Evolutionary conservation across 345 rosid genomes (phyloP), one percentile per base, ranked within the genome.

Genomic region (Gossypium australe): DNA sequence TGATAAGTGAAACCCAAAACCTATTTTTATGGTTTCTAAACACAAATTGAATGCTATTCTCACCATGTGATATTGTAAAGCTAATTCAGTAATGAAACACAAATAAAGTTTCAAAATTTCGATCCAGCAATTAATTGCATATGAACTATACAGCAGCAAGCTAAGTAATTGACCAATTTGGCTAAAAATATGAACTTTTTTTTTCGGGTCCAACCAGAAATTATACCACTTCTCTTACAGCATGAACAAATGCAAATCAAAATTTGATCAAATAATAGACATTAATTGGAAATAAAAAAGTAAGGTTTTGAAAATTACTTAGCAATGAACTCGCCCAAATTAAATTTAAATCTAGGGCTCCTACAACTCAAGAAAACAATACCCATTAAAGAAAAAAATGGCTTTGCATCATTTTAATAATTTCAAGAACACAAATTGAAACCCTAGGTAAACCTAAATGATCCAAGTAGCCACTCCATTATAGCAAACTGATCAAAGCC

Each of bases 231-330:
- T 22, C 10, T 1, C 38, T 44, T 41, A 55, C 43, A 22, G 16
- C 75, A 22, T 72, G 75, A 56, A 14, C 49, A 22, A 59, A 72
- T 44, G 65, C 14, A 7, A 41, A 20, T 55, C 34, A 57, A 71
- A 71, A 55, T 71, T 57, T 55, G 7, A 18, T 71, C 10, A 56
- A 11, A 18, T 1, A 56, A 57, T 58, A 20, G 11, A 56, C 41
- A 59, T 7, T 44, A 72, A 61, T 4, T 24, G 25, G 34, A 52
- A 57, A 71, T 27, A 9, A 72, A 72, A 51, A 72, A 22, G 18
- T 43, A 41, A 12, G 29, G 11, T 43, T 44, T 16, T 45, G 38
- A 45, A 58, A 13, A 57, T 52, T 70, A 29, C 18, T 38, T 18
- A 70, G 49, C 13, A 55, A 71, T 38, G 29, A n/a, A 27, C 63